A percentile compares a stretch with the other conserved stretches of the same genome.
phyloP scores from a whole-genome alignment of 31 red algal species.

The Porphyra umbilicalis region DNA sequence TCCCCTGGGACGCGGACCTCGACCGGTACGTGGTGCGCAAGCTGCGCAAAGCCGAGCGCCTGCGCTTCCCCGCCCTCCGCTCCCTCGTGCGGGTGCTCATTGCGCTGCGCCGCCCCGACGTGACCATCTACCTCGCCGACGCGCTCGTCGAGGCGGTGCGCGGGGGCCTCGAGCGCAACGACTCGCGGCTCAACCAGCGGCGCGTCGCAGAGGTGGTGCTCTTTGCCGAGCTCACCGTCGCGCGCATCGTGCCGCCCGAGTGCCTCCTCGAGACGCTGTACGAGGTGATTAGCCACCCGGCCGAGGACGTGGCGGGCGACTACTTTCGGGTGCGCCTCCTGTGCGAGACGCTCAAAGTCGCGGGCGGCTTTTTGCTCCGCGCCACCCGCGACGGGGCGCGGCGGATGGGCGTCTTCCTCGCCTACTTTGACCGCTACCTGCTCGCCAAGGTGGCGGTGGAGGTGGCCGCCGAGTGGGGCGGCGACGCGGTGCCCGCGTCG shows the following conservation, averaged over 20 bases:
- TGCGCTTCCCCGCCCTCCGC: conserved; percentile 64
- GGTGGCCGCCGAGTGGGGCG: neutral
- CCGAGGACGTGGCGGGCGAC: conserved; percentile 72
- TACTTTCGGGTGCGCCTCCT: conserved; percentile 71
- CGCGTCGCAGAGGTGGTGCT: conserved; percentile 77
- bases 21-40: conserved; percentile 79
- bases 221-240: conserved; percentile 72
- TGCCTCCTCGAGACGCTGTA: conserved; percentile 17
- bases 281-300: conserved; percentile 9
- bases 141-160: conserved; percentile 69
- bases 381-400: neutral
- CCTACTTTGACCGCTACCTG: neutral
- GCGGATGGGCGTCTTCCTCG: neutral
- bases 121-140: conserved; percentile 60
- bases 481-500: too few species aligned
- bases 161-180: conserved; percentile 75
- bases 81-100: conserved; percentile 52
- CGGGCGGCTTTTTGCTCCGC: neutral
- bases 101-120: conserved; percentile 28
- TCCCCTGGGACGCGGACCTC: conserved; percentile 79
- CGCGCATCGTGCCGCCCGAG: conserved; percentile 22
- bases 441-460: neutral
- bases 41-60: conserved; percentile 69
- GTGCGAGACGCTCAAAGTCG: conserved; percentile 34
- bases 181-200: conserved; percentile 73